Base-by-base conservation (phyloP, 352 stramenopile genomes). In the Pythium myriotylum region DNA sequence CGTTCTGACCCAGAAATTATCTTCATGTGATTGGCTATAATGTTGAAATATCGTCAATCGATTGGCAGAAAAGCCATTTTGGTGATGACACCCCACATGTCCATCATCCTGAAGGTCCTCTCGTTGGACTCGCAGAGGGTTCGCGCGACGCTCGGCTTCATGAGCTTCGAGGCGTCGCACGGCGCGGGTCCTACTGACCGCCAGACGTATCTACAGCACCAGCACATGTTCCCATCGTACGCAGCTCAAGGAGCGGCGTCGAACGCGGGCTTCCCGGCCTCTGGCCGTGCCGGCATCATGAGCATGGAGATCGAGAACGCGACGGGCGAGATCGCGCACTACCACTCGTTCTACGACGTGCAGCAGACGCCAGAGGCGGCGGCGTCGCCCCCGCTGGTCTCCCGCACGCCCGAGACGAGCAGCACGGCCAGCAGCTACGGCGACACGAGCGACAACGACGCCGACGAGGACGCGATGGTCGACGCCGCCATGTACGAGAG, bases 401-500 rank as follows among this genome's bases (percentile, higher is more conserved):
- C 29, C 20, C 27, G 23, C 26, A 59, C 52, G 9, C 39, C 52
- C 0, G 37, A 6, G 13, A 41, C 39, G 23, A 59, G 39, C 49
- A 13, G 27, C 27, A 29, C 27, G 0, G 19, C 33, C 9, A 55
- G 49, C 16, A 32, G 16, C 37, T 50, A 49, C 12, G 22, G 50
- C 17, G n/a, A n/a, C n/a, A n/a, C n/a, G n/a, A 47, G 50, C 39
- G 35, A 46, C 24, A 35, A 55, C 19, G 43, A 60, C 4, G 14
- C 42, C 22, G 53, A 58, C 19, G 61, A 62, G 10, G 43, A 62
- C 39, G 46, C 33, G 17, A 43, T 60, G 40, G 50, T 59, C 14
- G 47, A 60, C 51, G 53, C 42, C 41, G 59, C 49, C 16, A 56
- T 62, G 43, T 23, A 54, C 39, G 61, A 62, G 4, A 55, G 40